Evolutionary conservation across 345 rosid species (phyloP), one percentile per base, ranked within the genome.

Genomic region (Linum usitatissimum): DNA sequence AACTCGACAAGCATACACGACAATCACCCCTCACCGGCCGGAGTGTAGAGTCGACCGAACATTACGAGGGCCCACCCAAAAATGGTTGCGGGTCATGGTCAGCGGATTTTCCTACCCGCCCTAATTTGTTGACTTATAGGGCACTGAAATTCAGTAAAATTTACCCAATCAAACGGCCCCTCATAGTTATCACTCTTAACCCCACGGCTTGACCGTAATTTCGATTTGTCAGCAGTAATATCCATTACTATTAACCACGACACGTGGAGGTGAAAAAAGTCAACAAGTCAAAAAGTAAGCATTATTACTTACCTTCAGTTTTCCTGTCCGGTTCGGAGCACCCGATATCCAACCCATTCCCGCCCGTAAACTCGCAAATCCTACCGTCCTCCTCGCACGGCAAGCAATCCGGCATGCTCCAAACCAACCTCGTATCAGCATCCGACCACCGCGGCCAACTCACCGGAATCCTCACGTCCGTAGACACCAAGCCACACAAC

Each of bases 371-470:
- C 15, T 75, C 69, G 57, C 88, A 86, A 62, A 21, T 38, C 63
- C 81, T 75, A 0, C 83, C 74, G 1, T 30, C 53, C 53, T 54
- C 30, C 60, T 59, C 68, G 60, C 86, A 86, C 1, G 18, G n/a
- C 5, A 15, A 2, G 48, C 91, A 86, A 60, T 79, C 66, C 17
- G 83, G 84, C 6, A 3, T 0, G 0, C 8, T n/a, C 88, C 91
- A 83, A 1, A 9, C 20, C 73, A 86, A 53, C 55, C 36, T 19
- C 0, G 66, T 31, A 45, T 53, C 67, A 0, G 34, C 63, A 5
- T 64, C 64, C 1, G 59, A 18, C 69, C 57, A 14, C 0, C 6
- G 5, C 10, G n/a, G 53, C 80, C 71, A 61, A n/a, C 1, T 5
- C 28, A 23, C 62, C 6, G 87, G 78, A 60, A 76, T 64, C 9